Base-by-base conservation (phyloP, 2,329 filamentous ascomycete species). In the Monilinia fructicola region DNA sequence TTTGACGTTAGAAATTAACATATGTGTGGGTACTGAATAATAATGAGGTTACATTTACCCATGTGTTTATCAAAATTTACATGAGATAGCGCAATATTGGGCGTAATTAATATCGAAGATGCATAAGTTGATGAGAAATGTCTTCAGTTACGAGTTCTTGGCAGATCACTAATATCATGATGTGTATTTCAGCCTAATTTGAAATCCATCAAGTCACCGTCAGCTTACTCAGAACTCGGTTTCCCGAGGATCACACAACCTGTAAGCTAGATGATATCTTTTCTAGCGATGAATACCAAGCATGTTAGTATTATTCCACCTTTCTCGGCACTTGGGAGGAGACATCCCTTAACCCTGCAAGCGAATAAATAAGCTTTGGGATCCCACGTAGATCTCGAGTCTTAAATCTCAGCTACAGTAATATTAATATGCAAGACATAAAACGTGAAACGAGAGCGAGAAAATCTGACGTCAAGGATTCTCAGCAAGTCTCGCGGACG, bases 181-280 rank as follows among this genome's bases (percentile, higher is more conserved):
- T 23, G 40, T 26, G 38, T 21, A 38, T 16, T 38, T 40, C 35
- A 28, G 31, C 50, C 16, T 14, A 53, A 31, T 21, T 54, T 23
- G 21, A 48, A 48, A 46, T 46, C 21, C 44, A 7, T 6, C 44
- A 21, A n/a, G 4, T n/a, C 21, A 21, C 44, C 16, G 44, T 59
- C 56, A 59, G 56, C 56, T 59, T 61, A 61, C 44, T 60, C 28
- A 48, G 38, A 60, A 12, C 2, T 38, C 14, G 2, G 23, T 16
- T 35, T 48, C 7, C 28, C 26, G 42, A 11, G 12, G 23, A 35
- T 35, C 26, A 12, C 44, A 48, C n/a, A n/a, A 48, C 9, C 2
- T 23, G 4, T 21, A 9, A 48, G 21, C 44, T 48, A 23, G 48
- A 50, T 50, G 48, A 50, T 5, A 50, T 26, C 10, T 50, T 14